phyloP scores from a whole-genome alignment of 257 asterid species.

The Gentiana macrophylla region DNA sequence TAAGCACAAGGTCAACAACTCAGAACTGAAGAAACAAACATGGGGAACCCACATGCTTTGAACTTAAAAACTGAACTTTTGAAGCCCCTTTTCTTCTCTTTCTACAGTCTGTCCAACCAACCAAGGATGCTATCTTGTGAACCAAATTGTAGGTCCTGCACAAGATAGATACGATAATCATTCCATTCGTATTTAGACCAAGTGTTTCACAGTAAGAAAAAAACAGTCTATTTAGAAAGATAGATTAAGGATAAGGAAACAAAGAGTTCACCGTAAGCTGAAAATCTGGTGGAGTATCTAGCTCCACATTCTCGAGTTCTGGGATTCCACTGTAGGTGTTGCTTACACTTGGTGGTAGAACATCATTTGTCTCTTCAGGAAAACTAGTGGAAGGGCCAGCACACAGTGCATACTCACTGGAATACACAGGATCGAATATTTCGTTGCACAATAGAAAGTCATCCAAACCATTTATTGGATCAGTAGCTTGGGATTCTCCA shows the following conservation, averaged over 20 bases:
- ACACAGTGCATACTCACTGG: conserved; percentile 11
- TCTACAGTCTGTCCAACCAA: conserved; percentile 35
- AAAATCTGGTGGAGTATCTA: conserved; percentile 66
- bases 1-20: too few relatives aligned
- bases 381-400: conserved; percentile 19
- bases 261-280: conserved; percentile 30
- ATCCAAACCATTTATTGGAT: conserved; percentile 7
- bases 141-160: conserved; percentile 48
- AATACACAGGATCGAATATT: conserved; percentile 14
- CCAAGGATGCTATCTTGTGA: conserved; percentile 57
- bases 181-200: background rate
- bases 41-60: too few relatives aligned
- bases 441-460: conserved; percentile 38
- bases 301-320: conserved; percentile 50
- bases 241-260: background rate
- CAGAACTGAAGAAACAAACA: too few relatives aligned
- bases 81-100: background rate
- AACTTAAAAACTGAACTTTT: too few relatives aligned
- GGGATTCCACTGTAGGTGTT: conserved; percentile 25
- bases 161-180: background rate
- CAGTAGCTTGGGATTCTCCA: conserved; percentile 29
- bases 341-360: conserved; percentile 16
- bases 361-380: conserved; percentile 7
- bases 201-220: background rate
- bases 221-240: background rate